These are phyloP conservation scores for Thermomucor indicae-seudaticae DNA, from an alignment of 371 early-diverging fungal genomes.

Conservation along the genomic window DNA sequence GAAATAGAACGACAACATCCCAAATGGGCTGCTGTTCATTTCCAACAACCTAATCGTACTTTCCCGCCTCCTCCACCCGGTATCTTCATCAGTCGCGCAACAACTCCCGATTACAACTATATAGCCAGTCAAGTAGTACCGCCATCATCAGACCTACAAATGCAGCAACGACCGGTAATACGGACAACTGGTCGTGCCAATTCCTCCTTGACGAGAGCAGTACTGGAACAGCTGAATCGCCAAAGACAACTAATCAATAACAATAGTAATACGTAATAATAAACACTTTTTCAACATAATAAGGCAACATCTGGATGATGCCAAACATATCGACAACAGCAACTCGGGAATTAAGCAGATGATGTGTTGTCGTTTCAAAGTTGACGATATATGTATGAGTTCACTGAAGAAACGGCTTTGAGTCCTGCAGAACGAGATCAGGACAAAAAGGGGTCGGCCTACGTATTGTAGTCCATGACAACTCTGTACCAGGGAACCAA, in stretches of 20 bases:
- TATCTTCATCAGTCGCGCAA: constrained; percentile 26
- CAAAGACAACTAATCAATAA: constrained; percentile 13
- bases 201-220: constrained; percentile 44
- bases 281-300: not conserved
- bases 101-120: not conserved
- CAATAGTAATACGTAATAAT: not conserved
- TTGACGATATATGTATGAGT: too few species aligned
- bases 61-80: constrained; percentile 37
- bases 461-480: too few species aligned
- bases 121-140: constrained; percentile 1
- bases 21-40: constrained; percentile 68
- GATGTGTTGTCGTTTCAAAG: too few species aligned
- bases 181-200: constrained; percentile 33
- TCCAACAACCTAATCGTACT: constrained; percentile 60
- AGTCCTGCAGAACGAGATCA: too few species aligned
- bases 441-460: too few species aligned
- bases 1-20: constrained; percentile 68
- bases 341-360: too few species aligned
- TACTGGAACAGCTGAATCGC: constrained; percentile 42
- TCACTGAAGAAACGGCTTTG: too few species aligned
- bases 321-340: too few species aligned
- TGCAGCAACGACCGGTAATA: constrained; percentile 10
- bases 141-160: constrained; percentile 2
- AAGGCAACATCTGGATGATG: too few species aligned
- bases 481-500: too few species aligned